phyloP scores from a whole-genome alignment of 371 early-diverging fungal species.

The Actinomucor elegans region DNA sequence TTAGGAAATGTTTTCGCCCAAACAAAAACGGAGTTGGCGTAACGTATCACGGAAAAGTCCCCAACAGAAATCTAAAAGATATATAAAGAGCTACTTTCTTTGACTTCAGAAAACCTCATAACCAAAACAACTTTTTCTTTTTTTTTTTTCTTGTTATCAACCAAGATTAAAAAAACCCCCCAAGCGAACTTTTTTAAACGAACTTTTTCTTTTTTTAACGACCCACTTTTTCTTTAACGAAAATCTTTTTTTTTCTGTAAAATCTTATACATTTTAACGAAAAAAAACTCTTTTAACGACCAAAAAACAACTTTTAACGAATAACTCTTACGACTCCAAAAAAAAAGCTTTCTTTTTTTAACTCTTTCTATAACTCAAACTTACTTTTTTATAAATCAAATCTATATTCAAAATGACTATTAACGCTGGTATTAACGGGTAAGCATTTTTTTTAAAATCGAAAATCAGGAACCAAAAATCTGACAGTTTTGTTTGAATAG shows the following conservation, averaged over 20 bases:
- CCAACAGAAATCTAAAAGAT: neutral
- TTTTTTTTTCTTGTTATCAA: conserved; percentile 20
- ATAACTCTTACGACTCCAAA: conserved; percentile 7
- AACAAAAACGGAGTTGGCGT: conserved; percentile 4
- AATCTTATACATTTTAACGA: conserved; percentile 15
- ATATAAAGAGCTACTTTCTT: conserved; percentile 10
- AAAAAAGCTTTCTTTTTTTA: conserved; percentile 5
- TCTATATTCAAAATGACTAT: conserved; percentile 30
- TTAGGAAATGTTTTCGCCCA: conserved; percentile 5
- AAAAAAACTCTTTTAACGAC: conserved; percentile 13
- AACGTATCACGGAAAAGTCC: conserved; percentile 22
- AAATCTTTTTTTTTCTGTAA: neutral
- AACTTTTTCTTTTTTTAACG: conserved; percentile 16
- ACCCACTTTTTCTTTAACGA: conserved; percentile 6
- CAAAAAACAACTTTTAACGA: conserved; percentile 13
- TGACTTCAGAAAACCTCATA: conserved; percentile 9
- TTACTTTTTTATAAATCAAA: conserved; percentile 3
- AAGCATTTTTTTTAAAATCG: too few species aligned
- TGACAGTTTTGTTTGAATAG: conserved; percentile 44
- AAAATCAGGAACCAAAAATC: too few species aligned
- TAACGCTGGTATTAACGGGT: conserved; percentile 46
- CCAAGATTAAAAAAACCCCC: conserved; percentile 10
- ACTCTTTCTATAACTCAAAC: neutral
- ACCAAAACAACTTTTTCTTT: conserved; percentile 15
- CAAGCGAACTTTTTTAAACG: conserved; percentile 14